Evolutionary conservation across 352 stramenopile species (phyloP).

Genomic region (Phytophthora rubi): DNA sequence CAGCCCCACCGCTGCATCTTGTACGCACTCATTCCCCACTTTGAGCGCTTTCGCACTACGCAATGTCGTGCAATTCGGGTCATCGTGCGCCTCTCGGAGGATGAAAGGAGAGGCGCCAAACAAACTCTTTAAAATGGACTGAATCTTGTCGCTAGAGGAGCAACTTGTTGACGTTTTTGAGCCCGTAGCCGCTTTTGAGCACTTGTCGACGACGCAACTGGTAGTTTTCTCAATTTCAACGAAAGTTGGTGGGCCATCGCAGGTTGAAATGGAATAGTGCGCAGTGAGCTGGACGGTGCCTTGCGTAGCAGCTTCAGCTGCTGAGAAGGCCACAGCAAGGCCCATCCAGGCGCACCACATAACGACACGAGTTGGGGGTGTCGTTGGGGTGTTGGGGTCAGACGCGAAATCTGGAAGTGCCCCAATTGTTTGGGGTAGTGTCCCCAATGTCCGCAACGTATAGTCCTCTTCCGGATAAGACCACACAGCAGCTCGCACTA

Average conservation of each 20-base stretch:
- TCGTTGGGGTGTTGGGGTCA: background rate
- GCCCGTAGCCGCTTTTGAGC: background rate
- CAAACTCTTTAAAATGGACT: background rate
- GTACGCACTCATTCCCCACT: background rate
- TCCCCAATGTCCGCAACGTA: background rate
- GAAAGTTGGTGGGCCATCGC: background rate
- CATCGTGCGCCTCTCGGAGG: background rate
- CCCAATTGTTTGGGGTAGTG: background rate
- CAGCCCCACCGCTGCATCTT: background rate
- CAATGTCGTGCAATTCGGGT: background rate
- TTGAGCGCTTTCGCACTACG: background rate
- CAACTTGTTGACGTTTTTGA: background rate
- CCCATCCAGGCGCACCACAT: background rate
- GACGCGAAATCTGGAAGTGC: background rate
- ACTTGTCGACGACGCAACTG: background rate
- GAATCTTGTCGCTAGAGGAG: background rate
- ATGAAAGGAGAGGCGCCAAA: background rate
- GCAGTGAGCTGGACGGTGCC: background rate
- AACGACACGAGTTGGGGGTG: background rate
- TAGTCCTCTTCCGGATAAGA: constrained; percentile 1
- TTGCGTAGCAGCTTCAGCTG: background rate
- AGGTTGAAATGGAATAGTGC: background rate
- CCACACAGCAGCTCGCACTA: background rate
- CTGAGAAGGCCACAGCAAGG: background rate
- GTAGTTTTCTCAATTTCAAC: background rate